Base-by-base conservation (phyloP, 352 stramenopile genomes). In the Plasmopara halstedii region DNA sequence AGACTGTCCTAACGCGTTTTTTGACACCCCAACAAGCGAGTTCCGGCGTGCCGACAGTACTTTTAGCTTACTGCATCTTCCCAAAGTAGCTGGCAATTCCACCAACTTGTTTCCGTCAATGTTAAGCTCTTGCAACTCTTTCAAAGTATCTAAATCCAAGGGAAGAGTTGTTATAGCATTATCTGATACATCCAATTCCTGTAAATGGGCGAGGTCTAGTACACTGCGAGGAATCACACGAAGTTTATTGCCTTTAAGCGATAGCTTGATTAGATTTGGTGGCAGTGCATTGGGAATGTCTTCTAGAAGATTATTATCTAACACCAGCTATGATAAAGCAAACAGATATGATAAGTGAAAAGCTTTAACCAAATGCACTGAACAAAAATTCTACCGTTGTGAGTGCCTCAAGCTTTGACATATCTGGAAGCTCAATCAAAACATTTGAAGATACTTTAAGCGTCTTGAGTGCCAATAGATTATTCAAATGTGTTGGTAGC, bases 261-360 rank as follows among this genome's bases (percentile, higher is more conserved):
- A 89, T 9, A 93, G 59, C 57, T 91, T 90, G 25, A 62, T 83
- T 20, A 93, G 38, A 39, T 85, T 86, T 0, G 79, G 73, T 3
- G 82, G 79, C 10, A 93, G 56, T 1, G 62, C 52, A 21, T 73
- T 29, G 1, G 70, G 66, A 14, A 91, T 48, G n/a, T 66, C 66
- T 23, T 66, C 44, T 14, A 93, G 56, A n/a, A 67, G 46, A 33
- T 93, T 93, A 21, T 69, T 63, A 33, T 93, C 82, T 27, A 88
- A 48, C 17, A 91, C 67, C 13, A 93, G 53, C 37, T 42, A 11
- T 23, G n/a, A 0, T 15, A 35, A 29, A 11, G 7, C 2, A 29
- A 29, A 29, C 7, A 1, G 25, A 29, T n/a, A n/a, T n/a, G n/a
- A n/a, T n/a, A n/a, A n/a, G n/a, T n/a, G n/a, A n/a, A n/a, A n/a